Evolutionary conservation across 1,284 basidiomycete species (phyloP), one percentile per base, ranked within the genome.

Genomic region (Ganoderma meredithae): DNA sequence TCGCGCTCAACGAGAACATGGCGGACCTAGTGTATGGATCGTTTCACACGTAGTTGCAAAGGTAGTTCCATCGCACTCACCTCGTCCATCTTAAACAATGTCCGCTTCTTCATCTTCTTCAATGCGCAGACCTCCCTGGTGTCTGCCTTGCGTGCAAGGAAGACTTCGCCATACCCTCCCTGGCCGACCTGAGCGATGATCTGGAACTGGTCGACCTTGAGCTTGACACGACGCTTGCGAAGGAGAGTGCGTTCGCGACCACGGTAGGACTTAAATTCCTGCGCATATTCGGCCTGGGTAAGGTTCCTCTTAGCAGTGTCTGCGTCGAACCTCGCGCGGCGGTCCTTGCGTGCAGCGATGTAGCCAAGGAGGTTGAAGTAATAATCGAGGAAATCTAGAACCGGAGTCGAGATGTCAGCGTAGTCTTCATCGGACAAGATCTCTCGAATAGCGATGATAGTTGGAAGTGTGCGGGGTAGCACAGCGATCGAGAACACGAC

Each of bases 101-200:
- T 98, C 53, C 91, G 86, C 81, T 98, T 98, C 74, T 86, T 88
- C 96, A 98, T 97, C 84, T 95, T 97, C 85, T 98, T 98, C 66
- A 98, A 82, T 1, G 97, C 96, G 72, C 96, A 98, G 8, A 98
- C 93, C 79, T 98, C 95, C 47, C 95, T 93, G 0, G 96, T 94
- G 73, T 98, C 96, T 72, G 93, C 88, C 79, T 97, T 97, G 59
- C 96, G 85, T 4, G 97, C 96, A 53, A 98, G 84, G 78, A 93
- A 98, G 39, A 98, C 96, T 72, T 98, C 96, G 10, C 97, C 97
- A 81, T 98, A 98, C 1, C 96, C 96, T 25, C 96, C 97, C 82
- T 98, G 97, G 1, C 97, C 96, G 62, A 98, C 95, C 78, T 98
- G 97, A 1, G 95, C 95, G 73, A 98, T 96, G 79, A 98, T 97